These are phyloP conservation scores for Erodium texanum DNA, from an alignment of 441 rosid genomes.

Conservation along the genomic window DNA sequence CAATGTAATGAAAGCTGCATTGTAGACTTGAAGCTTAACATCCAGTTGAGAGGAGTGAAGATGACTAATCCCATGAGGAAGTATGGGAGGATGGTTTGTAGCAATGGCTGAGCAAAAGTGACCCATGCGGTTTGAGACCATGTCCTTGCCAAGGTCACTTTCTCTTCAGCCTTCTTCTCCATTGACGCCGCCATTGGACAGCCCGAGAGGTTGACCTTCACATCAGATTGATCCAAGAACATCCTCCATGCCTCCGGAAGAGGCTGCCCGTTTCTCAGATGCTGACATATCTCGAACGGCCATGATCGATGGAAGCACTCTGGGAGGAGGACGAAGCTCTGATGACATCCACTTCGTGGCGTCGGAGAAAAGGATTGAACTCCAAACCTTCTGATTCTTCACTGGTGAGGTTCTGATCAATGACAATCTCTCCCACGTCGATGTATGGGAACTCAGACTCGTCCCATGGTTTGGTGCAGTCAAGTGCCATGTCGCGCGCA, in stretches of 20 bases:
- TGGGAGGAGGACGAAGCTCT: slow-evolving; percentile 44
- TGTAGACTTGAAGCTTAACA: slow-evolving; percentile 26
- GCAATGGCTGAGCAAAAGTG: slow-evolving; percentile 42
- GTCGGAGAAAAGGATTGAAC: slow-evolving; percentile 48
- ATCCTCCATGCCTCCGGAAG: slow-evolving; percentile 58
- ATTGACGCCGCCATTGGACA: slow-evolving; percentile 62
- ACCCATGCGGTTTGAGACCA: slow-evolving; percentile 46
- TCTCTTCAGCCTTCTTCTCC: slow-evolving; percentile 21
- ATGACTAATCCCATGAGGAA: slow-evolving; percentile 37
- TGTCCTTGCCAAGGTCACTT: slow-evolving; percentile 42
- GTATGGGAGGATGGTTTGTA: slow-evolving; percentile 47
- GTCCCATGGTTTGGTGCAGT: slow-evolving; percentile 61
- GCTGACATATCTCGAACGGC: slow-evolving; percentile 64
- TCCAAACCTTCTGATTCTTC: slow-evolving; percentile 49
- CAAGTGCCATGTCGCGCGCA: slow-evolving; percentile 33
- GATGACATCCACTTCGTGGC: slow-evolving; percentile 46
- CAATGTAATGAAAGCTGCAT: slow-evolving; percentile 27
- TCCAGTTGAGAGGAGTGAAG: slow-evolving; percentile 28
- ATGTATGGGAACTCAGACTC: slow-evolving; percentile 45
- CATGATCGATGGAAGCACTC: slow-evolving; percentile 71
- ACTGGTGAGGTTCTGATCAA: slow-evolving; percentile 37
- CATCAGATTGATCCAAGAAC: slow-evolving; percentile 58
- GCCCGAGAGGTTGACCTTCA: slow-evolving; percentile 52
- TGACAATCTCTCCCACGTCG: slow-evolving; percentile 38
- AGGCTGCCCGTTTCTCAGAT: slow-evolving; percentile 44